Evolutionary conservation across 2,329 filamentous ascomycete species (phyloP).

Genomic region (Didymella sp.): DNA sequence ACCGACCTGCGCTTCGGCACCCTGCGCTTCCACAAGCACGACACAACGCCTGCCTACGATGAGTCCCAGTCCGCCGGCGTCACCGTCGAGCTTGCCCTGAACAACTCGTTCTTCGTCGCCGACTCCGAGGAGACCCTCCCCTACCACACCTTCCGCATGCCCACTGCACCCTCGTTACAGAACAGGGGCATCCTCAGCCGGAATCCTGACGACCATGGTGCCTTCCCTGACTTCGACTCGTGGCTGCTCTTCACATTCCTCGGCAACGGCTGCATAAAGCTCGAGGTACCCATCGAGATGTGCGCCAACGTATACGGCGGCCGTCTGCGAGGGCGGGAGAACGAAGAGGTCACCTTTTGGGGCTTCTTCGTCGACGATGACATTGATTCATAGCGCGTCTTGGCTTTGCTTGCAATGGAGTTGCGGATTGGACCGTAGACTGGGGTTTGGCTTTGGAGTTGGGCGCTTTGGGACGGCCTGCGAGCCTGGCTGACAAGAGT

Average conservation of each 20-base stretch:
- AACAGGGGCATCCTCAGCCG: constrained; percentile 46
- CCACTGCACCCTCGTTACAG: constrained; percentile 39
- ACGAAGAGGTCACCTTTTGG: constrained; percentile 48
- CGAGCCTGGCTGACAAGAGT: constrained; percentile 29
- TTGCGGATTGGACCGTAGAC: constrained; percentile 34
- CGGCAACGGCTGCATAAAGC: constrained; percentile 45
- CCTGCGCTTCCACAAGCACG: constrained; percentile 42
- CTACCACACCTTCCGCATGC: constrained; percentile 45
- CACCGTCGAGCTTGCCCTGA: constrained; percentile 44
- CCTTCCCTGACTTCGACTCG: constrained; percentile 45
- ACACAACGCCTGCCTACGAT: neutral
- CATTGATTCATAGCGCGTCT: constrained; percentile 26
- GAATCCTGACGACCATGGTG: constrained; percentile 38
- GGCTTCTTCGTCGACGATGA: constrained; percentile 46
- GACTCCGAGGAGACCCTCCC: constrained; percentile 46
- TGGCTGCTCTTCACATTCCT: constrained; percentile 50
- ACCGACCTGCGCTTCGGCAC: constrained; percentile 46
- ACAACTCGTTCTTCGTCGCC: constrained; percentile 44
- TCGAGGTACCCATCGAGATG: constrained; percentile 48
- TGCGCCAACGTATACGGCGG: constrained; percentile 47
- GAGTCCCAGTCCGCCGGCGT: constrained; percentile 21
- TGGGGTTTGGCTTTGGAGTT: constrained; percentile 42
- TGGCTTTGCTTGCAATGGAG: constrained; percentile 31
- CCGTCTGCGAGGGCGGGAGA: constrained; percentile 39
- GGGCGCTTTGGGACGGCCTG: constrained; percentile 34